These are phyloP conservation scores for Pluteus cervinus DNA, from an alignment of 768 basidiomycete species.

Conservation along the genomic window DNA sequence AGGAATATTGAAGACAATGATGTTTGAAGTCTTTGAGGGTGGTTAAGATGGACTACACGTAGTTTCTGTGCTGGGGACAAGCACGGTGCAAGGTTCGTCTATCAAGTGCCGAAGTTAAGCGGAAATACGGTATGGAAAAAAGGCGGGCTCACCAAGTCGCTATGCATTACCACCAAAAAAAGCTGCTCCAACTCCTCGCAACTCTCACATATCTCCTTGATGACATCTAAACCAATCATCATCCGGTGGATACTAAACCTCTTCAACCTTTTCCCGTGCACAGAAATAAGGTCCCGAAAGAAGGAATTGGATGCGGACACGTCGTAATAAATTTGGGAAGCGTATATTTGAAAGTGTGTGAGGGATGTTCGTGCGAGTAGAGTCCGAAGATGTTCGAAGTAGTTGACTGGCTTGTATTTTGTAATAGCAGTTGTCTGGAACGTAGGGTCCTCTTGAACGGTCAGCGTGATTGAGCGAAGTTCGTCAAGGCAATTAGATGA, in stretches of 20 bases:
- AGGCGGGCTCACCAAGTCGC: constrained; percentile 34
- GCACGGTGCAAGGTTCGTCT: constrained; percentile 1
- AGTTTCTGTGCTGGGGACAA: constrained; percentile 42
- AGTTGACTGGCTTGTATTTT: constrained; percentile 21
- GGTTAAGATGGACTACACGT: constrained; percentile 56
- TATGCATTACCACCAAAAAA: constrained; percentile 50
- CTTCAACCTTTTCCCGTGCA: constrained; percentile 45
- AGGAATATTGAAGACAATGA: constrained; percentile 24
- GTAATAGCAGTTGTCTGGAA: no score
- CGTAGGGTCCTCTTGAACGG: constrained; percentile 38
- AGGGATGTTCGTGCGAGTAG: constrained; percentile 47
- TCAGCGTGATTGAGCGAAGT: constrained; percentile 54
- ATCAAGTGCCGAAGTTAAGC: neutral
- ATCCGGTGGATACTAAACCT: constrained; percentile 63
- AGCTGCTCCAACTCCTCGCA: constrained; percentile 55
- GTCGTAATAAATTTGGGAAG: constrained; percentile 35
- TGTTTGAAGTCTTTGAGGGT: constrained; percentile 25
- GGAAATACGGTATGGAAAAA: neutral
- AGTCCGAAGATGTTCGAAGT: constrained; percentile 31
- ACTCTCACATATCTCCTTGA: constrained; percentile 47
- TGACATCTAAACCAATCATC: constrained; percentile 40
- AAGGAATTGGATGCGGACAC: constrained; percentile 38
- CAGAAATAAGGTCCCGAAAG: constrained; percentile 41
- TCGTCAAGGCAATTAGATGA: constrained; percentile 28
- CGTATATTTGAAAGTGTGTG: constrained; percentile 58